These are phyloP conservation scores for Sutorius australiensis DNA, from an alignment of 768 basidiomycete genomes.

Conservation along the genomic window DNA sequence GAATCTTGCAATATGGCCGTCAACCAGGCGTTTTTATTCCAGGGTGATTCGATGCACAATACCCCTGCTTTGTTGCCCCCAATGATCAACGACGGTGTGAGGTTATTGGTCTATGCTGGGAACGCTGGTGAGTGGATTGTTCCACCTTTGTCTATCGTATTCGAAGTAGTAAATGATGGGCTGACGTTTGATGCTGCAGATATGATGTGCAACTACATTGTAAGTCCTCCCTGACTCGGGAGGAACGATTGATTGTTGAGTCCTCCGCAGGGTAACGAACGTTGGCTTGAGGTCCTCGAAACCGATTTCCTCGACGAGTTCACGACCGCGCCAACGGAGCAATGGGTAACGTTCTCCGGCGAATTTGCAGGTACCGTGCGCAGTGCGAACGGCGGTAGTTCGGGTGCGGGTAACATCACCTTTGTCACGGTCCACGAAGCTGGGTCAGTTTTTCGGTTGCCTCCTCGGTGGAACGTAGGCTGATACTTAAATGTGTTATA, in stretches of 20 bases:
- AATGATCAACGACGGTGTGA: constrained; percentile 76
- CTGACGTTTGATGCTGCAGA: constrained; percentile 40
- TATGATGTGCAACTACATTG: constrained; percentile 86
- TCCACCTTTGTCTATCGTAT: background rate
- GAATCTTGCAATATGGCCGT: constrained; percentile 75
- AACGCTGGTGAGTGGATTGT: constrained; percentile 55
- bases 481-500: constrained; percentile 29
- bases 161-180: background rate
- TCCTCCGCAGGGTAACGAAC: constrained; percentile 60
- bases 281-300: constrained; percentile 66
- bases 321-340: constrained; percentile 39
- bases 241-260: background rate
- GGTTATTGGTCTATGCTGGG: constrained; percentile 87
- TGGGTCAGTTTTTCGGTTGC: constrained; percentile 49
- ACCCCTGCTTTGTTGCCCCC: constrained; percentile 74
- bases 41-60: constrained; percentile 87
- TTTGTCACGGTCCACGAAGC: constrained; percentile 77
- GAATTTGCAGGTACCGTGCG: constrained; percentile 65
- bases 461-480: background rate
- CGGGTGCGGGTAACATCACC: constrained; percentile 78
- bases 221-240: constrained; percentile 24
- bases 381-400: constrained; percentile 59
- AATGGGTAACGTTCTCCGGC: constrained; percentile 58
- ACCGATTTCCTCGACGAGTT: constrained; percentile 64
- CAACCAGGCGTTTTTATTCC: constrained; percentile 73